phyloP scores from a whole-genome alignment of 176 grass and related monocot genomes.

The Alloteropsis semialata region DNA sequence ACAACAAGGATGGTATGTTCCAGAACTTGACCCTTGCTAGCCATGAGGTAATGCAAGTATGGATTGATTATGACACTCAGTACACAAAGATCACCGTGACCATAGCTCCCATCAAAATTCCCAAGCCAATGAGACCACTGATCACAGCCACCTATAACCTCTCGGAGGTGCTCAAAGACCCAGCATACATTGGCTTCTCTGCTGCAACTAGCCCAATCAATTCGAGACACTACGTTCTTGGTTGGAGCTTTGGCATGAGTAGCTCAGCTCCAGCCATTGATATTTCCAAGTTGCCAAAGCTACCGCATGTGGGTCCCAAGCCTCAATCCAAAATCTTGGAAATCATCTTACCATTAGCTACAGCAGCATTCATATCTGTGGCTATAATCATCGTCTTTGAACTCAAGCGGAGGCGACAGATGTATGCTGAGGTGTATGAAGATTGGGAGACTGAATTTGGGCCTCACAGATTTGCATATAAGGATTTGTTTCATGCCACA shows the following conservation, averaged over 20 bases:
- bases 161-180: not conserved
- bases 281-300: not conserved
- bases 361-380: no score
- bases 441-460: conserved; percentile 31
- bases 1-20: not conserved
- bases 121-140: not conserved
- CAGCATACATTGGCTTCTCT: conserved; percentile 23
- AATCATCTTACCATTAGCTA: not conserved
- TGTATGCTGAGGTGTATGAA: not conserved
- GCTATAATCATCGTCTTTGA: no score
- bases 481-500: no score
- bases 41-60: conserved; percentile 23
- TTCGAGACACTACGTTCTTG: conserved; percentile 24
- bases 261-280: not conserved
- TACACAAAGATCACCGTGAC: conserved; percentile 27
- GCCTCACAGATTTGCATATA: conserved; percentile 20
- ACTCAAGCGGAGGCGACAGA: no score
- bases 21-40: not conserved
- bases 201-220: not conserved
- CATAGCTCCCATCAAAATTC: not conserved
- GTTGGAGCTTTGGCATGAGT: conserved; percentile 37
- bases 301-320: not conserved
- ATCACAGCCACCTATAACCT: not conserved
- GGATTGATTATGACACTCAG: conserved; percentile 22
- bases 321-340: not conserved